Evolutionary conservation across 2,329 filamentous ascomycete species (phyloP), one percentile per base, ranked within the genome.

Genomic region (Botrytis porri): DNA sequence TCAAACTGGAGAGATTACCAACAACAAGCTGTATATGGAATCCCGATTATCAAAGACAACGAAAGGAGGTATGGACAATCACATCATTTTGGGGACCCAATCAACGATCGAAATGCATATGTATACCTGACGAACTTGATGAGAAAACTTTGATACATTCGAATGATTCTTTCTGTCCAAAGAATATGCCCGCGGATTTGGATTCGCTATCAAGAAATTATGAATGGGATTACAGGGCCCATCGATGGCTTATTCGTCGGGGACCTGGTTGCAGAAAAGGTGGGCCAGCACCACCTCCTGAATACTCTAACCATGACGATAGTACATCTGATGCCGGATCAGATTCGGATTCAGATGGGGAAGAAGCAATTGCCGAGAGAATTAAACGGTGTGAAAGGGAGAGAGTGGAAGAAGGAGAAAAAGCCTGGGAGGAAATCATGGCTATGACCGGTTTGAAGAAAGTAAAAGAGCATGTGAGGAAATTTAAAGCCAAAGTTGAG

Each of bases 401-500:
- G 79, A n/a, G 81, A 48, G 62, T 85, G 61, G 80, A 81, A 18
- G 81, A 82, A 4, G 75, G 78, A 12, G 87, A 85, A 61, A 75
- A 80, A 14, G 81, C 82, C 2, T 77, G 88, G 0, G 86, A 88
- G 73, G 75, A 79, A 0, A 75, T 89, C 20, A 87, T 88, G 83
- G 77, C 78, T 1, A 85, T 89, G 84, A 84, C 86, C 62, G 87
- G 87, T 9, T 81, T 89, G 0, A 85, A 88, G 74, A 78, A 83
- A 7, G 85, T 89, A 16, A 89, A 89, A 75, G 75, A 82, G 39
- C 80, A 86, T 43, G 83, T 89, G 54, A 80, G 88, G 1, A 76
- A 76, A 0, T 85, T 88, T 74, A 88, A 87, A 74, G 79, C 80
- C 1, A 86, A 85, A 75, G 82, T 88, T 3, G 86, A 88, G 48